Evolutionary conservation across 768 basidiomycete genomes (phyloP), one percentile per base, ranked within the genome.

Genomic region (Galerina marginata): DNA sequence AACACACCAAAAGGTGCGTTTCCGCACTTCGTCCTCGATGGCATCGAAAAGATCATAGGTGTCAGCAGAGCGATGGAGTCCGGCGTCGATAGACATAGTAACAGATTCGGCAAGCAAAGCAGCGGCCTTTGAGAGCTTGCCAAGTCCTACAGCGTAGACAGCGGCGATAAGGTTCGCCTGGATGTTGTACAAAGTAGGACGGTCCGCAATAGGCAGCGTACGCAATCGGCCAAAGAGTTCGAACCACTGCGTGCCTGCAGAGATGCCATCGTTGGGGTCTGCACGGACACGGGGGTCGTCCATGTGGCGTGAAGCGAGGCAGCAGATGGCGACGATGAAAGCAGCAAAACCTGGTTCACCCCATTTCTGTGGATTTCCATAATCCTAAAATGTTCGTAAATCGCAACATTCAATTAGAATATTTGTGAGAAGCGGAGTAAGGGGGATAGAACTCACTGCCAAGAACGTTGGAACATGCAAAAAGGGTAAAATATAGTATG

Each of bases 1-100:
- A 26, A 96, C 93, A 60, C 93, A 93, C 94, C 95, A 97, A 74
- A 97, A 97, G 0, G 95, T 96, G 66, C 95, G 88, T 74, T 96
- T 96, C 59, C 95, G 85, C 29, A 95, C 87, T 72, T 96, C 93
- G 61, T 92, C 90, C 72, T 96, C 95, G 63, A 96, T 89, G 9
- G 91, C 84, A 74, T 95, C 90, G 72, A 97, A 96, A 53, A 92
- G 81, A 69, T 92, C 90, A 69, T 93, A 93, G 12, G 86, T 88
- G 64, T 95, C 93, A 0, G 91, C 89, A 42, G 88, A 90, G 53
- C 95, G 89, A 72, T 97, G 95, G 25, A 96, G 79, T 1, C 95
- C 95, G 5, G 91, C 91, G 71, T 97, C 95, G 65, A 95, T 83
- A 45, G 88, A 93, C 71, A 95, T 86, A 1, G 94, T 95, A 62